phyloP scores from a whole-genome alignment of 306 rosid species.

The Chamaecrista fasciculata region DNA sequence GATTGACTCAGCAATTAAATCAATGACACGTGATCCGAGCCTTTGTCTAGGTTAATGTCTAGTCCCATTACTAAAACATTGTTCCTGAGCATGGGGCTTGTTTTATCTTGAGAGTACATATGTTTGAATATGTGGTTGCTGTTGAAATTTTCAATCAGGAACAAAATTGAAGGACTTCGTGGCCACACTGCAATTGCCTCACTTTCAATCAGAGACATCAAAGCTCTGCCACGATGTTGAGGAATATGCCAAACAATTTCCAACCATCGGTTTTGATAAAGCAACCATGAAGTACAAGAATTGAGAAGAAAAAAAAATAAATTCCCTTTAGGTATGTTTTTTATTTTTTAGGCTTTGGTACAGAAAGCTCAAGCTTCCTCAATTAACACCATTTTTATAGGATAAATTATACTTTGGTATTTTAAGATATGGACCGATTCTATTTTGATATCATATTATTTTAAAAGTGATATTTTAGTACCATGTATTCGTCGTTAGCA shows the following conservation, averaged over 20 bases:
- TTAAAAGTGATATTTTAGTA: too few relatives aligned
- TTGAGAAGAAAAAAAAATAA: slow-evolving; percentile 42
- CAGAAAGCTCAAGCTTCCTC: too few relatives aligned
- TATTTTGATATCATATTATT: too few relatives aligned
- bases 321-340: slow-evolving; percentile 36
- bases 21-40: too few relatives aligned
- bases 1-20: too few relatives aligned
- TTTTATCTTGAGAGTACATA: slow-evolving; percentile 12
- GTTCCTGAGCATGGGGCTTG: slow-evolving; percentile 5
- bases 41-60: too few relatives aligned
- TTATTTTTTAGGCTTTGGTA: not conserved
- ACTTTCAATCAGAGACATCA: slow-evolving; percentile 63
- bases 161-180: slow-evolving; percentile 90
- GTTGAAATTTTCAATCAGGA: slow-evolving; percentile 47
- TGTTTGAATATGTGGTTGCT: slow-evolving; percentile 22
- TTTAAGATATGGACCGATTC: too few relatives aligned
- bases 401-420: too few relatives aligned
- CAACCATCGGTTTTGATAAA: slow-evolving; percentile 90
- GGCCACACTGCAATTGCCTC: slow-evolving; percentile 57
- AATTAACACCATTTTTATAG: too few relatives aligned
- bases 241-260: slow-evolving; percentile 89
- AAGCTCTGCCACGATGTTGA: slow-evolving; percentile 81
- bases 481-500: too few relatives aligned
- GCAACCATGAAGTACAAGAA: slow-evolving; percentile 84
- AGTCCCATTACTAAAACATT: too few relatives aligned